A percentile compares a stretch with the other conserved stretches of the same genome.
phyloP scores from a whole-genome alignment of 768 basidiomycete genomes.

The Jaapia argillacea region DNA sequence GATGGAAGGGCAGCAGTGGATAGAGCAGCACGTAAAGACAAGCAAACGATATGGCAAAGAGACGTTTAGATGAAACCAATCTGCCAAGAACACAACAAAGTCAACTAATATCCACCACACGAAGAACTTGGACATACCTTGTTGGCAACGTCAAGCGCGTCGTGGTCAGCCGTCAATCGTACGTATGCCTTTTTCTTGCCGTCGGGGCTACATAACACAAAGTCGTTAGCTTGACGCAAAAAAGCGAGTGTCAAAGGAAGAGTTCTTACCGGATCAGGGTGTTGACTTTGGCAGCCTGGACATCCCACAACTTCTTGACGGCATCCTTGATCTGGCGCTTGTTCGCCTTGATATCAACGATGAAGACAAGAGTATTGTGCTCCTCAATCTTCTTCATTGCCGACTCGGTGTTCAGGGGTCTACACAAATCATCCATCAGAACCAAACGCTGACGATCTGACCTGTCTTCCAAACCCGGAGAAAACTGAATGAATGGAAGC shows the following conservation, averaged over 20 bases:
- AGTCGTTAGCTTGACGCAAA: neutral
- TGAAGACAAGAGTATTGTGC: constrained; percentile 98
- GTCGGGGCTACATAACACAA: constrained; percentile 56
- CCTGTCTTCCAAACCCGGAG: too few species aligned
- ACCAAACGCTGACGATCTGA: too few species aligned
- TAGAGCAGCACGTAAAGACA: constrained; percentile 1
- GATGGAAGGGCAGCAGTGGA: neutral
- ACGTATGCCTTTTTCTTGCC: constrained; percentile 99
- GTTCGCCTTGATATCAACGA: constrained; percentile 91
- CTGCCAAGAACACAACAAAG: too few species aligned
- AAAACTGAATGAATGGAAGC: neutral
- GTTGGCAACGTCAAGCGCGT: constrained; percentile 95
- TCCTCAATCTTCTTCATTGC: constrained; percentile 99
- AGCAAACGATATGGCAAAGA: neutral
- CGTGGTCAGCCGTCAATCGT: constrained; percentile 88
- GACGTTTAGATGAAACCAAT: constrained; percentile 83
- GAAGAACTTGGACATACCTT: constrained; percentile 45
- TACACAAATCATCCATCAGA: constrained; percentile 14
- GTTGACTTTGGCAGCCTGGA: constrained; percentile 93
- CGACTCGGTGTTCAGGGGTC: constrained; percentile 88
- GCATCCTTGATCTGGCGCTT: constrained; percentile 99
- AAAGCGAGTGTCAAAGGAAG: neutral
- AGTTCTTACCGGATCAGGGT: constrained; percentile 84
- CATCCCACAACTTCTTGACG: constrained; percentile 98
- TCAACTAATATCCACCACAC: neutral